Base-by-base conservation (phyloP, 345 rosid genomes). In the Eucalyptus erythrocorys region DNA sequence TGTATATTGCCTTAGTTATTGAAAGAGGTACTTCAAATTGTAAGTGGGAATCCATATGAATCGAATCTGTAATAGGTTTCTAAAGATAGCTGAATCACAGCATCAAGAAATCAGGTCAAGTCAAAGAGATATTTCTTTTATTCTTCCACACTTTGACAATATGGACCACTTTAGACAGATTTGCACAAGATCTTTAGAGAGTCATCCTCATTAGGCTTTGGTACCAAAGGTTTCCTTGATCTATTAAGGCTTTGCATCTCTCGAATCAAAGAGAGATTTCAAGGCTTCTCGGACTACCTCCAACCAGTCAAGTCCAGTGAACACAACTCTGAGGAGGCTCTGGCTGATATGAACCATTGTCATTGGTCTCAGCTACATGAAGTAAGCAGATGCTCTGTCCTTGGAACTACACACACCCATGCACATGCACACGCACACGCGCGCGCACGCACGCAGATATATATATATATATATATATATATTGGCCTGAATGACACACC, bases 221-320 rank as follows among this genome's bases (percentile, higher is more conserved):
- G 87, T 49, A 32, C 43, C 30, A 40, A 50, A 49, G 59, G 27
- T 50, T 34, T 85, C 87, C 87, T 85, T 50, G 3, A 85, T 85
- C 55, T 61, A 43, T 79, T 61, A 92, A 97, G 98, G 98, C 92
- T 93, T 93, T 92, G 96, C 99, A 91, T 95, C 99, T 88, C 90
- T 94, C 79, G 99, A 97, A 93, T 95, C 98, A 84, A 96, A 95
- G 93, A 93, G 95, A 91, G 93, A 93, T 86, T 95, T 94, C 90
- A 94, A 89, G 91, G 94, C 96, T 84, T 97, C 98, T 82, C 93
- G 94, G 43, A 85, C 87, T 85, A 95, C 96, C 40, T 94, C 94
- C 64, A 89, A 89, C 59, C 85, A 88, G 91, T 76, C 93, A 92
- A 93, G 89, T 90, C 93, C 92, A 6, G 43, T n/a, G 88, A 92